Percentiles rank a stretch among this genome's conserved stretches.
These are phyloP conservation scores for Tuber umbilicatum DNA, from an alignment of 495 filamentous ascomycete genomes.

Conservation along the genomic window DNA sequence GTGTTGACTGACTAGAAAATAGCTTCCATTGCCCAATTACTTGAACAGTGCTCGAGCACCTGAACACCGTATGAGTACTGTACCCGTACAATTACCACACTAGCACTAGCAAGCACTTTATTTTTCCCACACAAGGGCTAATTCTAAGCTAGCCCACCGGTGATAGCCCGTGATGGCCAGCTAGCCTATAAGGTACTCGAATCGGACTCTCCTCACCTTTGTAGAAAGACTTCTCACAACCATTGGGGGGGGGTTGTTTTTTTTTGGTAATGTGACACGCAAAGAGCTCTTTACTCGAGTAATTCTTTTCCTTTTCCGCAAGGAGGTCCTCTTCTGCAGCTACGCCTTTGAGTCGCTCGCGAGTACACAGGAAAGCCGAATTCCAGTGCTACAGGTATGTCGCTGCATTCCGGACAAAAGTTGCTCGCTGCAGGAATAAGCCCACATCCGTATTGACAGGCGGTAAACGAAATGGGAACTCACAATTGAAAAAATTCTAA, in stretches of 20 bases:
- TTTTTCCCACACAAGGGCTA: not conserved
- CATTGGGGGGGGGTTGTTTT: constrained; percentile 7
- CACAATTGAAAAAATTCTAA: not conserved
- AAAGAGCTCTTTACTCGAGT: constrained; percentile 10
- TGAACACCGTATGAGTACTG: not conserved
- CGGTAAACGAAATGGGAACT: not conserved
- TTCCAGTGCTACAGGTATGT: constrained; percentile 7
- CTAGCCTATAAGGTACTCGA: not conserved
- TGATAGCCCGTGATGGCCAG: not conserved
- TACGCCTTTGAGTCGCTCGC: not conserved
- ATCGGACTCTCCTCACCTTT: constrained; percentile 7
- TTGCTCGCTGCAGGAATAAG: not conserved
- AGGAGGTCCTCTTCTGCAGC: constrained; percentile 18
- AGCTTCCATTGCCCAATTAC: not conserved
- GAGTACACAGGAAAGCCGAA: not conserved
- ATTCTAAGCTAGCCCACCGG: not conserved
- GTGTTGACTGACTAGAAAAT: not conserved
- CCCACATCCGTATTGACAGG: not conserved
- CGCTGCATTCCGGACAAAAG: not conserved
- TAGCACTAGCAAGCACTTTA: not conserved
- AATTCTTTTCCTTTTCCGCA: constrained; percentile 15
- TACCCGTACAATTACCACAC: not conserved
- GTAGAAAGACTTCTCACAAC: constrained; percentile 6
- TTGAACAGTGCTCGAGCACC: not conserved
- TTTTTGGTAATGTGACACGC: not conserved